Evolutionary conservation across 139 green algal species (phyloP).

Genomic region (Chlorella sp.): DNA sequence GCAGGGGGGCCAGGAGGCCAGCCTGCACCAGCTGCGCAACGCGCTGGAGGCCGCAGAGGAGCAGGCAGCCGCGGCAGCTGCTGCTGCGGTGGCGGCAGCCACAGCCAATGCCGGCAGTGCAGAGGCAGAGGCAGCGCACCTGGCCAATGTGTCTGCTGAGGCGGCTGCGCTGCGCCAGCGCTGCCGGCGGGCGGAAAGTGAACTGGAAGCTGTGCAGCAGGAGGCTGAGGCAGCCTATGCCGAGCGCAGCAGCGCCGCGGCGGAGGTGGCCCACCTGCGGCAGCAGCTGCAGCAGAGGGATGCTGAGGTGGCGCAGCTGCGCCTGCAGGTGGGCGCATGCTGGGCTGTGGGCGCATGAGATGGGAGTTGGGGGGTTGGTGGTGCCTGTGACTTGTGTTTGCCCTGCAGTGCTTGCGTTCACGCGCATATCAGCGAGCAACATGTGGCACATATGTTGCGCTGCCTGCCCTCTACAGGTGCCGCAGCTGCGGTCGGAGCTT

Average conservation of each 20-base stretch:
- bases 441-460: background rate
- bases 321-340: slow-evolving; percentile 3
- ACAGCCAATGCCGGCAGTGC: background rate
- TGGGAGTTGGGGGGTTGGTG: background rate
- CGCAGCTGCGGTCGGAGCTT: slow-evolving; percentile 2
- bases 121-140: background rate
- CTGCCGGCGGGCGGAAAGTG: background rate
- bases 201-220: background rate
- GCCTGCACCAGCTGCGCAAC: slow-evolving; percentile 2
- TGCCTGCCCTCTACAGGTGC: background rate
- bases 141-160: background rate
- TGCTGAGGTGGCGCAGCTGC: slow-evolving; percentile 25
- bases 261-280: background rate
- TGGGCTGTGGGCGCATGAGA: background rate
- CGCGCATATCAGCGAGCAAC: background rate
- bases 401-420: background rate
- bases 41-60: slow-evolving; percentile 2
- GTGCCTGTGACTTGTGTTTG: background rate
- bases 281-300: slow-evolving; percentile 25
- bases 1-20: slow-evolving; percentile 11
- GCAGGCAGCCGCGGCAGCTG: background rate
- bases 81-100: background rate
- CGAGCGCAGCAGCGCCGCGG: background rate
- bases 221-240: background rate
- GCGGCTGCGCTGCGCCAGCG: background rate